Evolutionary conservation across 1,139 yeast genomes (phyloP).

Genomic region (Trichomonascaceae sp.): DNA sequence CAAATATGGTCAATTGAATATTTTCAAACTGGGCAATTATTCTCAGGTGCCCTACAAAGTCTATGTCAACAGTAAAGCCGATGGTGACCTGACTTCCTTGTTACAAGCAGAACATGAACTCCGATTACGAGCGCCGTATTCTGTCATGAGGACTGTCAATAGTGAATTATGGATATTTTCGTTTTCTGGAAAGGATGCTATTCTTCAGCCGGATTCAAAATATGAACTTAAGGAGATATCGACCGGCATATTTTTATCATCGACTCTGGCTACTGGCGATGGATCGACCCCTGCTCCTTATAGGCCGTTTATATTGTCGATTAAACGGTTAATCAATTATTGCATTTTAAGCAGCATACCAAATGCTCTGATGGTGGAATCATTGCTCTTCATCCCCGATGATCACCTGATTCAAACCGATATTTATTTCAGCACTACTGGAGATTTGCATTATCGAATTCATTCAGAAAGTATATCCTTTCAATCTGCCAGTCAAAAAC

Average conservation of each 20-base stretch:
- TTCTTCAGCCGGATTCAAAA: conserved; percentile 29
- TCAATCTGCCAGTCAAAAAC: conserved; percentile 14
- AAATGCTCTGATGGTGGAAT: background rate
- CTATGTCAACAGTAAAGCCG: conserved; percentile 32
- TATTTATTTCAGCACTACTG: conserved; percentile 33
- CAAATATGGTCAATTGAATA: conserved; percentile 25
- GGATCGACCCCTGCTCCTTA: conserved; percentile 40
- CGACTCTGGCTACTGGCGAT: conserved; percentile 33
- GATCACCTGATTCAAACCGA: conserved; percentile 23
- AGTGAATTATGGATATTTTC: conserved; percentile 57
- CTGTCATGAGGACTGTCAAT: conserved; percentile 52
- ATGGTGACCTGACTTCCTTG: conserved; percentile 34
- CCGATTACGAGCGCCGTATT: conserved; percentile 46
- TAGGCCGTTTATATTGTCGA: conserved; percentile 55
- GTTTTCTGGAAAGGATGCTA: conserved; percentile 33
- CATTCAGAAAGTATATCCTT: conserved; percentile 18
- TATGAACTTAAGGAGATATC: conserved; percentile 34
- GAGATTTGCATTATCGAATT: conserved; percentile 28
- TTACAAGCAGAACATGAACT: conserved; percentile 56
- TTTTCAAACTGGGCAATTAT: conserved; percentile 26
- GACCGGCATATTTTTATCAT: conserved; percentile 33
- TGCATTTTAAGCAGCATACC: conserved; percentile 43
- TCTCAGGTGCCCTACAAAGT: conserved; percentile 28
- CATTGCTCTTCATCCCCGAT: background rate
- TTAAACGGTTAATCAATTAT: conserved; percentile 48